Base-by-base conservation (phyloP, 2,329 filamentous ascomycete genomes). In the Paraconiothyrium sp. region DNA sequence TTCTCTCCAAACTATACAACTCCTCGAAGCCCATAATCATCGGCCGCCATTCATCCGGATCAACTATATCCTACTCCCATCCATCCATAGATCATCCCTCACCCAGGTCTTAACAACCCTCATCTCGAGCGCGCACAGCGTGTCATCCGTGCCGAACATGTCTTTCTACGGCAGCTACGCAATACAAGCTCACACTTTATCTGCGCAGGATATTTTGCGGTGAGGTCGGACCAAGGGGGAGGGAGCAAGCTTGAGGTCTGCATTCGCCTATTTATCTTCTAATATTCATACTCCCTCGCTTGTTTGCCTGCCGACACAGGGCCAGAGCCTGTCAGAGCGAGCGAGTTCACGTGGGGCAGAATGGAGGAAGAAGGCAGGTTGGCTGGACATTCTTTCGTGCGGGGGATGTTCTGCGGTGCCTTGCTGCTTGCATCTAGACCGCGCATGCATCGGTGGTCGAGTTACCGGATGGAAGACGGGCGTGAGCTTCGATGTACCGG, bases 401-500 rank as follows among this genome's bases (percentile, higher is more conserved):
- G 78, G 8, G 79, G 63, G 13, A 83, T 70, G 62, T 83, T 83
- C 10, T 72, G 55, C 0, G 80, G 75, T 0, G 81, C 82, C 59
- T 44, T 44, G 82, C 75, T 47, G 73, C 10, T 37, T 37, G 75
- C 69, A 6, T 41, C 72, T 2, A 83, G 71, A 1, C 81, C 82
- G 5, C 83, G 76, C 67, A 84, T 70, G 69, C 80, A 83, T 13
- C 76, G 76, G 61, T 80, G 69, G 5, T 77, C 77, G 11, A 84
- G 76, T 81, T 81, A 84, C 69, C 75, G 83, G 22, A 78, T 80
- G 6, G 81, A 82, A 16, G 81, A 83, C n/a, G n/a, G n/a, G n/a
- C n/a, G n/a, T n/a, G n/a, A n/a, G n/a, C n/a, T n/a, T n/a, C n/a
- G n/a, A n/a, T n/a, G n/a, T n/a, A n/a, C n/a, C n/a, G n/a, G n/a